Percentiles rank a stretch among this genome's conserved stretches.
phyloP scores from a whole-genome alignment of 192 early-diverging fungal species.

The Gigaspora rosea region DNA sequence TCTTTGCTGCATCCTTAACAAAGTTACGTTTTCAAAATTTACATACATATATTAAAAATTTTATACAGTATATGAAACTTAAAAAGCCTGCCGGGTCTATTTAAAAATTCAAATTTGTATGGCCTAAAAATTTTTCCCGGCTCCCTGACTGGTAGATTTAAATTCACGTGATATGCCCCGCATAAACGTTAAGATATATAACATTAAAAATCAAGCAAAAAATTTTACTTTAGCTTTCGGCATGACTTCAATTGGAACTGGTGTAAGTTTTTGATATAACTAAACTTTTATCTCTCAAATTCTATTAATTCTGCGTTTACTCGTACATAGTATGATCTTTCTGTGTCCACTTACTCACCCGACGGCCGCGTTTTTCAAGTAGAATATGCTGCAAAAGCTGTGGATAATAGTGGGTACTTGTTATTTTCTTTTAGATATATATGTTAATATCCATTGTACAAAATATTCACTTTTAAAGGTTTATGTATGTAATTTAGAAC shows the following conservation, averaged over 20 bases:
- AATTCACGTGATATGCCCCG: no score
- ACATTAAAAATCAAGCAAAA: no score
- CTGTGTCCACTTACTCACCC: constrained; percentile 97
- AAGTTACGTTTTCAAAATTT: no score
- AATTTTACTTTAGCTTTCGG: constrained; percentile 9
- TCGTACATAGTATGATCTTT: constrained; percentile 86
- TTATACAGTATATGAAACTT: no score
- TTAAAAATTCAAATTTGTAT: no score
- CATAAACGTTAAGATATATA: no score
- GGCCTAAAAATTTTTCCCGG: no score
- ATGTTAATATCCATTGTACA: not conserved
- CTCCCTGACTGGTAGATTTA: no score
- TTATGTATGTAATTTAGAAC: constrained; percentile 63
- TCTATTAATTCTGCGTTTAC: constrained; percentile 16
- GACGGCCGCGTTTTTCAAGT: constrained; percentile 99
- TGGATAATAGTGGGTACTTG: constrained; percentile 94
- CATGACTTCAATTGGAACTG: constrained; percentile 92
- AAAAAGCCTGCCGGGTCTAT: no score
- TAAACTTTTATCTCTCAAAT: not conserved
- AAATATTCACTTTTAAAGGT: not conserved
- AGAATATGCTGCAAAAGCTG: constrained; percentile 97
- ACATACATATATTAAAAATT: no score
- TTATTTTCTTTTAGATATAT: not conserved
- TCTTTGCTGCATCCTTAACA: no score
- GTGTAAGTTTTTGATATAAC: constrained; percentile 53